Conservation (phyloP, 2,329 filamentous ascomycete species). For the Parascedosporium putredinis region DNA sequence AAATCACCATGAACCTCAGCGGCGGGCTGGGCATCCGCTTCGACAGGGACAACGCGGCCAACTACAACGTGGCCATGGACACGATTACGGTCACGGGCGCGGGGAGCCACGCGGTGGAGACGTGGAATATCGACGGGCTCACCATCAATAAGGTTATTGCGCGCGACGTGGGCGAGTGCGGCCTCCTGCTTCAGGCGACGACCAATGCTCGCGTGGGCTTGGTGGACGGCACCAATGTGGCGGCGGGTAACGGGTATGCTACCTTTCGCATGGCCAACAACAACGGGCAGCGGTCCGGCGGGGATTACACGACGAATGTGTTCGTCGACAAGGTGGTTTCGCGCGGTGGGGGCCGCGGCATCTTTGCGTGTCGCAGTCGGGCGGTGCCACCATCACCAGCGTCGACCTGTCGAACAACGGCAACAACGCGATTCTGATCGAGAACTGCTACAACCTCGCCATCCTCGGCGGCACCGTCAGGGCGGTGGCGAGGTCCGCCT, state of each 20-base stretch:
- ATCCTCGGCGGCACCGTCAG: conserved; percentile 40
- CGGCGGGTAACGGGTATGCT: conserved; percentile 39
- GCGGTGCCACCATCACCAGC: conserved; percentile 36
- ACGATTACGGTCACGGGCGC: conserved; percentile 40
- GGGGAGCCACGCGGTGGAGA: conserved; percentile 46
- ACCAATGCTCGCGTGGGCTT: conserved; percentile 40
- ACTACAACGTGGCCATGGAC: conserved; percentile 43
- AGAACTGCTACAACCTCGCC: conserved; percentile 47
- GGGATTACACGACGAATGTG: conserved; percentile 41
- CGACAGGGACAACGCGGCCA: conserved; percentile 41
- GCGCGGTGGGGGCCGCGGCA: conserved; percentile 43
- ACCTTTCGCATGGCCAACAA: conserved; percentile 48
- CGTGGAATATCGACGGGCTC: conserved; percentile 48
- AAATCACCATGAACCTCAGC: conserved; percentile 43
- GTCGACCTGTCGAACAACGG: conserved; percentile 42
- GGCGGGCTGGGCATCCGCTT: conserved; percentile 47
- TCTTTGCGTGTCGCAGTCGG: conserved; percentile 47
- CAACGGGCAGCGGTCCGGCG: conserved; percentile 38
- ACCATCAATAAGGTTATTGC: conserved; percentile 41
- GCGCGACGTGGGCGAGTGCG: conserved; percentile 42
- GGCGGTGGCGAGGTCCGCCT: conserved; percentile 46
- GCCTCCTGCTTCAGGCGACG: conserved; percentile 43
- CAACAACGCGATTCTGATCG: conserved; percentile 46
- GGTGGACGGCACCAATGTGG: conserved; percentile 47
- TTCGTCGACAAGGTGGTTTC: conserved; percentile 42